Conservation (phyloP, 495 filamentous ascomycete species). For the Daldinia caldariorum region DNA sequence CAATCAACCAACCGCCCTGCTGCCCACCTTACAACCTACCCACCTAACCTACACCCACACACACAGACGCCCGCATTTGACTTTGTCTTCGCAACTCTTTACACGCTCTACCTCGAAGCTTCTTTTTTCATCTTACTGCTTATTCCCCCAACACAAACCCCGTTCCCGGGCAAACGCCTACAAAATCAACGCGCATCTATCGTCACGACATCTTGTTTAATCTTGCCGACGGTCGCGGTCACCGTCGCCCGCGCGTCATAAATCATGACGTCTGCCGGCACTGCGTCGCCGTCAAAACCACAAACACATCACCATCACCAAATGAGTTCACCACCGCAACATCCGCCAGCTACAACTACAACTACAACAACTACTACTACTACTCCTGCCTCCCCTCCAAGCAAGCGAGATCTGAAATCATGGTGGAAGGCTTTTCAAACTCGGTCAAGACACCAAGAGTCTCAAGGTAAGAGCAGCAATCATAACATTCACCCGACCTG, state of each 20-base stretch:
- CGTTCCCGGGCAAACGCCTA: constrained; percentile 1
- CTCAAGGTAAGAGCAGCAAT: constrained; percentile 68
- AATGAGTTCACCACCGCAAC: constrained; percentile 44
- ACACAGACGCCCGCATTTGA: constrained; percentile 19
- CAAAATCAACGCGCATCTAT: constrained; percentile 26
- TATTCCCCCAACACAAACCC: constrained; percentile 10
- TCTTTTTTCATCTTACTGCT: constrained; percentile 20
- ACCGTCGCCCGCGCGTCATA: constrained; percentile 47
- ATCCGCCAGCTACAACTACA: constrained; percentile 35
- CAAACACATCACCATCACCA: constrained; percentile 36
- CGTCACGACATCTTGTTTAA: constrained; percentile 23
- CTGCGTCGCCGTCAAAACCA: constrained; percentile 45
- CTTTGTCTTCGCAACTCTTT: constrained; percentile 12
- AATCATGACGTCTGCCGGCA: constrained; percentile 47
- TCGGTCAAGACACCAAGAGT: constrained; percentile 76
- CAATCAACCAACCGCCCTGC: constrained; percentile 32
- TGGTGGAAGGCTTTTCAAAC: constrained; percentile 94
- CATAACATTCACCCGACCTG: constrained; percentile 7
- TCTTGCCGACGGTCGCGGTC: constrained; percentile 38
- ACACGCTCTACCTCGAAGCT: constrained; percentile 16
- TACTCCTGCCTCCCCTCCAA: constrained; percentile 67
- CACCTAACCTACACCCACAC: constrained; percentile 17
- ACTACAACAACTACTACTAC: constrained; percentile 16
- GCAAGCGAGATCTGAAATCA: constrained; percentile 81
- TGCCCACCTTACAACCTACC: constrained; percentile 15